These are phyloP conservation scores for Arthrobotrys iridis DNA, from an alignment of 2,329 filamentous ascomycete species.

Conservation along the genomic window DNA sequence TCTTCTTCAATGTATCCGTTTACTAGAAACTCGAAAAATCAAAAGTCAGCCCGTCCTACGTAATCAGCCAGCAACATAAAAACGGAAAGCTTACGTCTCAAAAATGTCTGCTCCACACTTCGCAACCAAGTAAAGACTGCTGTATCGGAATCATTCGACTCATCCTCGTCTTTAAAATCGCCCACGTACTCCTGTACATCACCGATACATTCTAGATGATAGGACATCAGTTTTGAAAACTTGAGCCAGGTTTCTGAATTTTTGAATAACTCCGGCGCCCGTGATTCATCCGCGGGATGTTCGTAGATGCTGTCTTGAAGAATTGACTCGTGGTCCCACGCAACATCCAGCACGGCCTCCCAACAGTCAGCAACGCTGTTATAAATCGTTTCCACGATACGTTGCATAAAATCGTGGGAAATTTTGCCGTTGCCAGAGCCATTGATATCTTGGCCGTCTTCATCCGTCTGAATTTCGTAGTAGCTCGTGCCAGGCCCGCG, in stretches of 20 bases:
- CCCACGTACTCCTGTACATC: slow-evolving; percentile 52
- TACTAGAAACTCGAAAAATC: slow-evolving; percentile 59
- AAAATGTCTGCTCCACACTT: slow-evolving; percentile 46
- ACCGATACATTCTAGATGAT: slow-evolving; percentile 62
- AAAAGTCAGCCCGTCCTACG: slow-evolving; percentile 61
- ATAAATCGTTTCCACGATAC: slow-evolving; percentile 63
- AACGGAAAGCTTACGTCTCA: slow-evolving; percentile 18
- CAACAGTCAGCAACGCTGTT: slow-evolving; percentile 64
- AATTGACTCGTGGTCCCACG: slow-evolving; percentile 65
- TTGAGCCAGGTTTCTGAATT: slow-evolving; percentile 67
- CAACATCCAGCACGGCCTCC: slow-evolving; percentile 64
- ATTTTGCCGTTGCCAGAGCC: slow-evolving; percentile 56
- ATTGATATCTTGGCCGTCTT: slow-evolving; percentile 63
- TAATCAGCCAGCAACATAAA: slow-evolving; percentile 60
- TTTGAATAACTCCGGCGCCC: slow-evolving; percentile 67
- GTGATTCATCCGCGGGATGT: slow-evolving; percentile 66
- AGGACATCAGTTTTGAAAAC: slow-evolving; percentile 66
- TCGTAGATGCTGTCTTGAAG: slow-evolving; percentile 67
- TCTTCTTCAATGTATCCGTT: slow-evolving; percentile 65
- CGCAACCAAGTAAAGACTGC: slow-evolving; percentile 45
- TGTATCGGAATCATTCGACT: slow-evolving; percentile 50
- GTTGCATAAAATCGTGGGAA: slow-evolving; percentile 58
- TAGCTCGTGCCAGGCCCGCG: slow-evolving; percentile 65
- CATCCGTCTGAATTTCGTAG: slow-evolving; percentile 63
- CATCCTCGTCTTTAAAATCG: slow-evolving; percentile 51